Base-by-base conservation (phyloP, 108 stramenopile species). In the Nitzschia putrida region DNA sequence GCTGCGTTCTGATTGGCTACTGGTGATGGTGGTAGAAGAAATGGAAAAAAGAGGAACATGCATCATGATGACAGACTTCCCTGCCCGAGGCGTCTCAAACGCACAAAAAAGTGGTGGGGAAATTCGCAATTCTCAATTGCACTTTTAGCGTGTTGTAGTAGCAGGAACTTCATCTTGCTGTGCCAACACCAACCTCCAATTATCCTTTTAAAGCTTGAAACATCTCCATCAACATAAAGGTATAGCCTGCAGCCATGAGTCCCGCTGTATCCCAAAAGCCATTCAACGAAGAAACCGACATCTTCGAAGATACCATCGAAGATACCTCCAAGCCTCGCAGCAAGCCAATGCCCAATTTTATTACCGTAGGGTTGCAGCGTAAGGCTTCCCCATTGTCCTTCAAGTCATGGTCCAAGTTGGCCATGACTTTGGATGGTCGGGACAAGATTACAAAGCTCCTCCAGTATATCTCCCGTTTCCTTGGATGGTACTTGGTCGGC, bases 371-470 rank as follows among this genome's bases (percentile, higher is more conserved):
- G 24, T 39, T 76, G 7, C 64, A 71, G 29, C 37, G 53, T 57
- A 83, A 83, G 49, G 77, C 76, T 38, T 43, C 49, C 20, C 68
- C 57, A 25, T 47, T 39, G 10, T 22, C 50, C 8, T 12, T 76
- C 29, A 71, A 84, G 64, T 79, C 82, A 65, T 93, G 91, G 91
- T 77, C 88, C 25, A 66, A 80, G 22, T 71, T 88, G 56, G 73
- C 81, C 6, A 64, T 93, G 11, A 90, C 91, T 22, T 70, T 93
- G 24, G 89, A 93, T 66, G 91, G 91, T 1, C 72, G 91, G 0
- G 91, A 93, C 61, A 93, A 93, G 74, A 77, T 90, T 59, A 93
- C 91, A 8, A 93, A 93, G 61, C 61, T 87, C 5, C 57, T 93
- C 42, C 89, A 90, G 57, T 93, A 93, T 55, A 18, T 64, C 8